Evolutionary conservation across 2,329 filamentous ascomycete genomes (phyloP), one percentile per base, ranked within the genome.

Genomic region (Pseudofabraea citricarpa): DNA sequence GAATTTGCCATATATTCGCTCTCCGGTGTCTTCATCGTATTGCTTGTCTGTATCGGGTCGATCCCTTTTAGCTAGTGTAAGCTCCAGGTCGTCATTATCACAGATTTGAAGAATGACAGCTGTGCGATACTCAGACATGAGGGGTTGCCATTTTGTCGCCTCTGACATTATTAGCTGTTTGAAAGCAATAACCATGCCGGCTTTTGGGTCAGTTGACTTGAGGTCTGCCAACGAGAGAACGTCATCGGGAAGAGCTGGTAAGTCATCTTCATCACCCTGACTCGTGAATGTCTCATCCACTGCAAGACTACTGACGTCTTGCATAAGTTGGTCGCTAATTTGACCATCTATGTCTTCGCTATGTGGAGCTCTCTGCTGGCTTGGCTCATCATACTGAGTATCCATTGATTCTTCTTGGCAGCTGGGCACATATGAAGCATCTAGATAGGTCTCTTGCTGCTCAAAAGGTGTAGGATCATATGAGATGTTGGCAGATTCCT

Each of bases 1-100:
- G 51, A 94, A 93, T 45, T 82, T 86, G 49, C 76, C 81, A 54
- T 91, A 95, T 8, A 88, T 64, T 8, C 88, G 75, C 48, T 85
- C 72, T 0, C 88, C 89, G 0, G 85, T 83, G 29, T 75, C 65
- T 9, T 80, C 73, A 53, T 91, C 81, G 51, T 81, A 81, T 15
- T 66, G 61, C 55, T 77, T 83, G 49, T 81, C 60, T 42, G 77
- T 73, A 5, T 73, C 64, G 10, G 74, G 64, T 37, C 83, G 69
- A 57, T 94, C 86, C 21, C 86, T 77, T 48, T 74, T 74, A 2
- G 89, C 87, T 3, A 95, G 72, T 9, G 74, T 70, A 4, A 94
- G 66, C 18, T 73, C 68, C 13, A 95, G 59, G 0, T 59, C 66
- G 4, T 66, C 72, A 38, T 77, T 71, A 1, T 77, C 73, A 16